Evolutionary conservation across 2,329 filamentous ascomycete species (phyloP).

Genomic region (Cryphonectria naterciae): DNA sequence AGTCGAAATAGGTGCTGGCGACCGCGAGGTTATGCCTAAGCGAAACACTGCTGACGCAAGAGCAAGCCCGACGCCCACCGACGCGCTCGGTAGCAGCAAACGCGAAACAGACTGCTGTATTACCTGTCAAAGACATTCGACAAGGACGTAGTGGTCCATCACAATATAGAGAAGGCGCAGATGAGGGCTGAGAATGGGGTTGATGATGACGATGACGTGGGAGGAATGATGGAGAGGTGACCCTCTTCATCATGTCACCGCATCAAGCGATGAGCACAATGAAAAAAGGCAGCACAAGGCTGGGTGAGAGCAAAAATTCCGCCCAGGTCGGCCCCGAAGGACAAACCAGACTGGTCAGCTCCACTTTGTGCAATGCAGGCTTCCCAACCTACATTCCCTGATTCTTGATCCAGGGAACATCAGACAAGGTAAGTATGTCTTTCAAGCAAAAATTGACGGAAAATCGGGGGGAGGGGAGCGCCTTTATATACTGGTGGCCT

Average conservation of each 20-base stretch:
- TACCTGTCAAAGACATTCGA: neutral
- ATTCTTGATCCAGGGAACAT: slow-evolving; percentile 48
- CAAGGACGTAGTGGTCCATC: neutral
- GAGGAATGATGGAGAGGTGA: neutral
- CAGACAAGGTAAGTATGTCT: slow-evolving; percentile 58
- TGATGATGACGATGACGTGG: neutral
- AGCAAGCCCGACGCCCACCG: neutral
- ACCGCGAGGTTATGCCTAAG: neutral
- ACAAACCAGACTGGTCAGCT: slow-evolving; percentile 53
- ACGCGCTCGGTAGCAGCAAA: neutral
- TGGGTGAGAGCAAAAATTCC: slow-evolving; percentile 51
- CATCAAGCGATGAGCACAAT: slow-evolving; percentile 45
- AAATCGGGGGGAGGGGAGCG: slow-evolving; percentile 16
- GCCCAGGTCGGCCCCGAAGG: slow-evolving; percentile 55
- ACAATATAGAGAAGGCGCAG: neutral
- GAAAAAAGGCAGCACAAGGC: slow-evolving; percentile 39
- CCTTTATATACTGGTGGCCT: slow-evolving; percentile 11
- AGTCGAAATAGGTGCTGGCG: neutral
- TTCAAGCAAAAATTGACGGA: slow-evolving; percentile 37
- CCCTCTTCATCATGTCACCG: slow-evolving; percentile 49
- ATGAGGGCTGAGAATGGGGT: neutral
- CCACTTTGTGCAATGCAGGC: slow-evolving; percentile 60
- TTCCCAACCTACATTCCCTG: slow-evolving; percentile 45
- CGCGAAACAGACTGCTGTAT: neutral
- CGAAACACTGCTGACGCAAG: neutral